A percentile compares a stretch with the other conserved stretches of the same genome.
phyloP scores from a whole-genome alignment of 2,329 filamentous ascomycete species.

The Aspergillus hiratsukae region DNA sequence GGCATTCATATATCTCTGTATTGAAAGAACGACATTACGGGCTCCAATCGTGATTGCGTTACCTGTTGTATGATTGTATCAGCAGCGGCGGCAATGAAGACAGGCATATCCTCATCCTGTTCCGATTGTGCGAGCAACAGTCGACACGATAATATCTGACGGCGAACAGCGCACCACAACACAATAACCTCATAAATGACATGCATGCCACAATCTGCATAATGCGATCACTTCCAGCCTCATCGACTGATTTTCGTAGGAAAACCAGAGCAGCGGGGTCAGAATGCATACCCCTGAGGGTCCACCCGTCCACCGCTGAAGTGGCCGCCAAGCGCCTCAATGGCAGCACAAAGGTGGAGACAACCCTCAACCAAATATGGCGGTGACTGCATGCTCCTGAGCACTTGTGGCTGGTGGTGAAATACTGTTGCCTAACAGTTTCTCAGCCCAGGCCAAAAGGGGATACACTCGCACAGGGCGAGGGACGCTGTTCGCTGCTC shows the following conservation, averaged over 20 bases:
- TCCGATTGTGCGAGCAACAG: not conserved
- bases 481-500: not conserved
- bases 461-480: not conserved
- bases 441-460: not conserved
- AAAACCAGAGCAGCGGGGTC: not conserved
- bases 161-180: not conserved
- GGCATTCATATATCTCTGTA: slow-evolving; percentile 20
- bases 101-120: slow-evolving; percentile 12
- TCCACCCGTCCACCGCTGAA: slow-evolving; percentile 12
- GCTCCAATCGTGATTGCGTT: slow-evolving; percentile 30
- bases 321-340: slow-evolving; percentile 9
- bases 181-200: not conserved
- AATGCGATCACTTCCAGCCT: not conserved
- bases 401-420: not conserved
- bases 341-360: slow-evolving; percentile 7
- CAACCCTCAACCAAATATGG: slow-evolving; percentile 2
- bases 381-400: not conserved
- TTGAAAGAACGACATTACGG: slow-evolving; percentile 28
- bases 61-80: slow-evolving; percentile 35
- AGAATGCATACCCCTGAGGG: not conserved
- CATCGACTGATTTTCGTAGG: not conserved
- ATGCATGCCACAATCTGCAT: not conserved
- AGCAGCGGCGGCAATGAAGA: slow-evolving; percentile 26
- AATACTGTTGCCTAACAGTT: not conserved
- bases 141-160: not conserved